Percentiles rank a stretch among this genome's conserved stretches.
Conservation (phyloP, 345 rosid species). For the Angophora floribunda region DNA sequence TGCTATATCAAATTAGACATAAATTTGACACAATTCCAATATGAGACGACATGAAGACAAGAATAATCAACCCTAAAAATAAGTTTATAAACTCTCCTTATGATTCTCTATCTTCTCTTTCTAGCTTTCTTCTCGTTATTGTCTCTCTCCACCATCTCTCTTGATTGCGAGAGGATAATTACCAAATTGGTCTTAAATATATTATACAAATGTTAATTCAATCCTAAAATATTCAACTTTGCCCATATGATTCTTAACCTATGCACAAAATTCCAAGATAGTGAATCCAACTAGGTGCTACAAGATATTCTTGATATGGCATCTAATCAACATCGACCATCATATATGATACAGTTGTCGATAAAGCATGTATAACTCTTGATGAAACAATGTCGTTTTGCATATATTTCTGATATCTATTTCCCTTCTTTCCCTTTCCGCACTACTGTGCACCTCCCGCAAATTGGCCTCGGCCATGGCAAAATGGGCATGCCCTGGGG, state of each 20-base stretch:
- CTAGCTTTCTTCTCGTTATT: neutral
- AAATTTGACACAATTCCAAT: neutral
- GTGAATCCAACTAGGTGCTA: accelerated
- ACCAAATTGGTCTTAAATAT: neutral
- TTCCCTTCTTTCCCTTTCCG: neutral
- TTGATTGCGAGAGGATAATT: neutral
- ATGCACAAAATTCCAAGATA: neutral
- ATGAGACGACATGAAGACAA: neutral
- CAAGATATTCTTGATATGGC: neutral
- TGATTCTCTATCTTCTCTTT: neutral
- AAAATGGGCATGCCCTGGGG: neutral
- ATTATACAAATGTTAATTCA: neutral
- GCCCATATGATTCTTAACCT: neutral
- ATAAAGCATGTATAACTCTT: neutral
- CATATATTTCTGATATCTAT: neutral
- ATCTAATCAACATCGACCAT: neutral
- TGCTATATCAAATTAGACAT: neutral
- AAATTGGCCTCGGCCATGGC: neutral
- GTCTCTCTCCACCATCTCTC: neutral
- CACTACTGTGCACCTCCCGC: neutral
- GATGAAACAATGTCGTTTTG: neutral
- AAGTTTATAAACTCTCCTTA: neutral
- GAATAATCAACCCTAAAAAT: neutral
- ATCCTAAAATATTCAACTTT: neutral
- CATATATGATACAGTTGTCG: accelerated